These are phyloP conservation scores for Colletotrichum lindemuthianum DNA, from an alignment of 2,329 filamentous ascomycete species.

Conservation along the genomic window DNA sequence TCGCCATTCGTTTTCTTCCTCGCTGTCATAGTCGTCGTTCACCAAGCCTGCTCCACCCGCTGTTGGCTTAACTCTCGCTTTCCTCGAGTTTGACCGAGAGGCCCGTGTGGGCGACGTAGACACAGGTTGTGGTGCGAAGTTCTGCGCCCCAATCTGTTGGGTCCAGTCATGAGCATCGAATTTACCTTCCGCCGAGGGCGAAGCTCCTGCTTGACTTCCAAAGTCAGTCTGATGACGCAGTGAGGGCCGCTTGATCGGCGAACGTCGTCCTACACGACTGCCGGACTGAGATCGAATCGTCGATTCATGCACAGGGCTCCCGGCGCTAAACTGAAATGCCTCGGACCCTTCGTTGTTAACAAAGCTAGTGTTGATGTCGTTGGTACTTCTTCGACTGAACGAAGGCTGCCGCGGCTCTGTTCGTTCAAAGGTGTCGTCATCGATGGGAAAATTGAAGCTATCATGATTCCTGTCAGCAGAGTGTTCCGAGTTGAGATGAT, in stretches of 20 bases:
- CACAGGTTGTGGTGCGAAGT: conserved; percentile 58
- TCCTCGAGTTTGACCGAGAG: conserved; percentile 62
- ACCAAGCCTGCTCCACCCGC: conserved; percentile 56
- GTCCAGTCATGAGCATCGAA: conserved; percentile 66
- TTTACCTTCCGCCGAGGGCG: conserved; percentile 38
- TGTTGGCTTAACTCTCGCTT: conserved; percentile 65
- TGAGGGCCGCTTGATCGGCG: conserved; percentile 47
- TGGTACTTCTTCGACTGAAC: conserved; percentile 62
- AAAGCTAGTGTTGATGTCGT: conserved; percentile 72
- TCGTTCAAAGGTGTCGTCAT: conserved; percentile 52
- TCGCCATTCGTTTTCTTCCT: conserved; percentile 51
- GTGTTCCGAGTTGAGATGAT: conserved; percentile 18
- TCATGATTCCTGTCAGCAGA: conserved; percentile 47
- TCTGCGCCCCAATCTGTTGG: conserved; percentile 63
- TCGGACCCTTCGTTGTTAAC: conserved; percentile 57
- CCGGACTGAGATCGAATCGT: conserved; percentile 52
- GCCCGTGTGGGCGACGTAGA: conserved; percentile 57
- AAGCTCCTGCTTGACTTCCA: conserved; percentile 19
- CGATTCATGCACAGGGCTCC: conserved; percentile 47
- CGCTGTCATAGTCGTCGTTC: conserved; percentile 57
- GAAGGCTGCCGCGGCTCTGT: conserved; percentile 49
- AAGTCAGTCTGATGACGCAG: conserved; percentile 40
- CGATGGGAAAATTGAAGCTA: conserved; percentile 63
- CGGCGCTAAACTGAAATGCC: conserved; percentile 64
- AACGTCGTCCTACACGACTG: conserved; percentile 52